Evolutionary conservation across 2,329 filamentous ascomycete species (phyloP).

Genomic region (Colletotrichum incanum): DNA sequence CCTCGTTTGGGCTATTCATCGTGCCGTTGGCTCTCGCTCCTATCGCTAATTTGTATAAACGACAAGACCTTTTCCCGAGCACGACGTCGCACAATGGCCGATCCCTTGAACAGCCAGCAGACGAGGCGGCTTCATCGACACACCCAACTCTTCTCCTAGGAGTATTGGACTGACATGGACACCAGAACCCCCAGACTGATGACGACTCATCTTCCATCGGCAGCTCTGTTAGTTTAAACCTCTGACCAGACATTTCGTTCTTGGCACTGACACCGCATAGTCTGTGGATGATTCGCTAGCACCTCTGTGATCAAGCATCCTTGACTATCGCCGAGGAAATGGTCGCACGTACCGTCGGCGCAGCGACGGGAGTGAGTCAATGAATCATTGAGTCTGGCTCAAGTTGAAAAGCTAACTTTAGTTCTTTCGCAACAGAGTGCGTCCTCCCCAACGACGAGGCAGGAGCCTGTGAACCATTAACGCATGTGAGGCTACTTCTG

Average conservation of each 20-base stretch:
- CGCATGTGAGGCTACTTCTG: too few relatives aligned
- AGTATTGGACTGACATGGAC: background rate
- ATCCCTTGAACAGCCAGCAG: background rate
- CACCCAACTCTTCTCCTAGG: too few relatives aligned
- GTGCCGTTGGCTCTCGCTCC: background rate
- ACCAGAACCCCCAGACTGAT: background rate
- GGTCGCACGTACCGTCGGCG: conserved; percentile 44
- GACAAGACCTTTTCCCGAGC: background rate
- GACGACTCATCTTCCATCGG: conserved; percentile 1
- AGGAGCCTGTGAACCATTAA: background rate
- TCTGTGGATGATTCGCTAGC: background rate
- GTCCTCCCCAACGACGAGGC: conserved; percentile 35
- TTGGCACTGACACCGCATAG: background rate
- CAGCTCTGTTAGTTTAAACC: background rate
- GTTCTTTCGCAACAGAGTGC: conserved; percentile 28
- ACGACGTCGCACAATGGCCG: background rate
- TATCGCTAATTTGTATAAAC: background rate
- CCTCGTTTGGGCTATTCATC: background rate
- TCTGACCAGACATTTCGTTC: background rate
- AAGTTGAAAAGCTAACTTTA: too few relatives aligned
- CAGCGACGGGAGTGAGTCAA: conserved; percentile 32
- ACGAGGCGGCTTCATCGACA: background rate
- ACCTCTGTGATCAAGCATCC: conserved; percentile 18
- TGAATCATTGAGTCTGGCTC: background rate
- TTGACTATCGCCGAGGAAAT: conserved; percentile 32